Evolutionary conservation across 1,139 yeast species (phyloP).

Genomic region (Nakaseomyces delphensis): DNA sequence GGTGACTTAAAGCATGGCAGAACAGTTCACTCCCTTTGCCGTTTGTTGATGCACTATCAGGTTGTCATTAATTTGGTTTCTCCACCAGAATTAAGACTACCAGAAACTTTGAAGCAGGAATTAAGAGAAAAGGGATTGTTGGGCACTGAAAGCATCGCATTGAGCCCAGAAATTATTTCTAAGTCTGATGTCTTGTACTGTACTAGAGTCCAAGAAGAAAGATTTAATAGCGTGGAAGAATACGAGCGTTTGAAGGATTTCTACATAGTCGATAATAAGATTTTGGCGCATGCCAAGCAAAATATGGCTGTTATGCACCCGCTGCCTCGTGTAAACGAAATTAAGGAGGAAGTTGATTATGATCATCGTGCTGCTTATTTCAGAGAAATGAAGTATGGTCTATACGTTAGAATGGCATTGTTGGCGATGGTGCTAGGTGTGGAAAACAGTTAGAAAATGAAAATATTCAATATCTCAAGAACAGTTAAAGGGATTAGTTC

Average conservation of each 20-base stretch:
- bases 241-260: constrained; percentile 86
- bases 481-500: background rate
- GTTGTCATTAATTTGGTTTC: constrained; percentile 89
- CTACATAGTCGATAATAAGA: constrained; percentile 86
- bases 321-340: constrained; percentile 92
- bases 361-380: constrained; percentile 99
- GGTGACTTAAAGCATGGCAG: constrained; percentile 98
- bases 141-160: constrained; percentile 59
- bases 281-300: constrained; percentile 85
- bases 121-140: constrained; percentile 60
- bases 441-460: constrained; percentile 32
- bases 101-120: constrained; percentile 59
- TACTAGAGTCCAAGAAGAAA: constrained; percentile 96
- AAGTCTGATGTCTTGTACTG: constrained; percentile 93
- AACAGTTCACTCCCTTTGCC: constrained; percentile 95
- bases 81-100: constrained; percentile 81
- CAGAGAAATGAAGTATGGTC: constrained; percentile 98
- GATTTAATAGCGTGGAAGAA: constrained; percentile 68
- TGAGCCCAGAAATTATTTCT: constrained; percentile 77
- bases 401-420: constrained; percentile 97
- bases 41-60: constrained; percentile 82
- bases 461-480: background rate
- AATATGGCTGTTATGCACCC: constrained; percentile 99
- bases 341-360: constrained; percentile 95
- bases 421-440: constrained; percentile 96